These are phyloP conservation scores for Reutealis trisperma DNA, from an alignment of 345 rosid genomes.

Conservation along the genomic window DNA sequence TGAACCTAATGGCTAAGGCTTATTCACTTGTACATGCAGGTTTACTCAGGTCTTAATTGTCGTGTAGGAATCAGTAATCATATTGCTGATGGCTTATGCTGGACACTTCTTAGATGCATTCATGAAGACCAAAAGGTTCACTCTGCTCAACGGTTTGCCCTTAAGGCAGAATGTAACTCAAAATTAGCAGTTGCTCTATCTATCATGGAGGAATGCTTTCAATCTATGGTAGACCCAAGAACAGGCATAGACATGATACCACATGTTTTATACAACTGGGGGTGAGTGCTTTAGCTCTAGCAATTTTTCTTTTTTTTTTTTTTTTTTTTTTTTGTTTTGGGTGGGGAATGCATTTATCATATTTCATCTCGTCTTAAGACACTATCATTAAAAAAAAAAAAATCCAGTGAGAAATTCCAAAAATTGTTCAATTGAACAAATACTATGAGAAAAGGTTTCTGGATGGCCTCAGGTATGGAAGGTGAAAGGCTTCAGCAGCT, in stretches of 20 bases:
- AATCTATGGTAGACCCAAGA: constrained; percentile 89
- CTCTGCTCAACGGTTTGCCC: constrained; percentile 68
- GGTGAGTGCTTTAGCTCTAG: constrained; percentile 42
- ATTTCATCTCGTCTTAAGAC: background rate
- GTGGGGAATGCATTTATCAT: background rate
- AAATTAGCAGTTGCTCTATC: constrained; percentile 87
- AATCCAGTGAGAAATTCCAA: background rate
- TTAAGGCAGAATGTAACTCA: constrained; percentile 94
- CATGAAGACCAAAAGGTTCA: constrained; percentile 77
- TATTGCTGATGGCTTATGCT: constrained; percentile 61
- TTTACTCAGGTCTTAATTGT: constrained; percentile 68
- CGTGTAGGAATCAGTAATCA: constrained; percentile 63
- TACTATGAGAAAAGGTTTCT: background rate
- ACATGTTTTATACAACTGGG: constrained; percentile 85
- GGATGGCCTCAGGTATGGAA: constrained; percentile 1
- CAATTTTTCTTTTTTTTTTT: background rate
- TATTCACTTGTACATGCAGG: constrained; percentile 42
- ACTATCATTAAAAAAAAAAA: background rate
- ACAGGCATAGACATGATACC: constrained; percentile 96
- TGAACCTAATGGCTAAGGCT: no score
- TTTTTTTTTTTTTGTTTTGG: background rate
- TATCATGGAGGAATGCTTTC: constrained; percentile 94
- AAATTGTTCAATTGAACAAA: background rate
- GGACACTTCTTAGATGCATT: constrained; percentile 81
- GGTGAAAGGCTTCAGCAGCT: background rate